Base-by-base conservation (phyloP, 306 rosid genomes). In the Amphicarpaea edgeworthii region DNA sequence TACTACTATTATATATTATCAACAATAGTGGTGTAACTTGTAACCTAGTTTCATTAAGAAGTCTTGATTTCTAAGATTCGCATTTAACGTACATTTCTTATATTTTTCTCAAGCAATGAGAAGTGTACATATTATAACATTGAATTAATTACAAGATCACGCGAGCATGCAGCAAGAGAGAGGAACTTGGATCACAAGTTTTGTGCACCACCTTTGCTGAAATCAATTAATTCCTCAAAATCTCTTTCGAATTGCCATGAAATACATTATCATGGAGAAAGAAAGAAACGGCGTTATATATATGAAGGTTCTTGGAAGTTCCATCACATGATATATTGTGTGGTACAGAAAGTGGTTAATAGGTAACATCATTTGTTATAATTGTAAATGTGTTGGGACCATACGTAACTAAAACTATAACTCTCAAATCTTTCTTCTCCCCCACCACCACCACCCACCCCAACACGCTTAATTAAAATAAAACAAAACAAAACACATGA, bases 301-400 rank as follows among this genome's bases (percentile, higher is more conserved):
- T 21, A 68, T 73, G 70, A 78, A 60, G 42, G 21, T 79, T 54
- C 54, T 67, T n/a, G n/a, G n/a, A 38, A 76, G 66, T 37, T 66
- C 28, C 41, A 46, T 17, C 70, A 70, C 23, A n/a, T n/a, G n/a
- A n/a, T n/a, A n/a, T n/a, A 20, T 10, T 75, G 61, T 76, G 85
- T 70, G 78, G 85, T 70, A 60, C 70, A 76, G 20, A 77, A 50
- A 76, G 72, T 50, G 38, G 76, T 82, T 75, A 82, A 79, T 69
- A 85, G 83, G 82, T 75, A 78, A 85, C 88, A 88, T 81, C 78
- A 88, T 81, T 79, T 77, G 78, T 38, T 69, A 72, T 85, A 76
- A 84, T 83, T 87, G 73, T 30, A 61, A 85, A 24, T 60, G 75
- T 12, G 10, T 20, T 21, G 73, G 89, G 90, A 60, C 90, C 90